Conservation (phyloP, 306 rosid genomes). For the Geum urbanum region DNA sequence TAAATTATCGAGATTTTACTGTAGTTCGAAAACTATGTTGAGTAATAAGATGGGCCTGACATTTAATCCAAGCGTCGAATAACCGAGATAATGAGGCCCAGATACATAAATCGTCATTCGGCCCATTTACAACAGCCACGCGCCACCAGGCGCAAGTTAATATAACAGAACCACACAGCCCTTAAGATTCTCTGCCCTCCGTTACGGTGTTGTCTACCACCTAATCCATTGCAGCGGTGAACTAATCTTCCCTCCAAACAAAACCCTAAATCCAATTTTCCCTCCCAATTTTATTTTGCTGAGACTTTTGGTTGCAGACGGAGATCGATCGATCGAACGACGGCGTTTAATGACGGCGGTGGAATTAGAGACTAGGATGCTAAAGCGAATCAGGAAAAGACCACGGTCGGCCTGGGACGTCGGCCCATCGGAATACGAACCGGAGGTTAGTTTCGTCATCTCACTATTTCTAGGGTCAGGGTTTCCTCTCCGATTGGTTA, state of each 20-base stretch:
- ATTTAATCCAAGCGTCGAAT: too few relatives aligned
- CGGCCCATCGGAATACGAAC: conserved; percentile 49
- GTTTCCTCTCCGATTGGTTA: conserved; percentile 16
- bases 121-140: neutral
- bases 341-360: conserved; percentile 29
- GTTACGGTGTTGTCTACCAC: neutral
- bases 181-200: neutral
- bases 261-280: conserved; percentile 18
- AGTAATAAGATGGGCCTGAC: too few relatives aligned
- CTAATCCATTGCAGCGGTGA: neutral
- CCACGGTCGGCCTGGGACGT: conserved; percentile 83
- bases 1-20: too few relatives aligned
- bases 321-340: neutral
- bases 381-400: conserved; percentile 57
- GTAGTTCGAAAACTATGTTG: too few relatives aligned
- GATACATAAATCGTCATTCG: neutral
- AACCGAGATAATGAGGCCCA: too few relatives aligned
- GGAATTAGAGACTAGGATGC: conserved; percentile 39
- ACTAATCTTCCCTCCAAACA: neutral
- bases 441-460: conserved; percentile 46
- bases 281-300: neutral
- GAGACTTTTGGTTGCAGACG: conserved; percentile 29
- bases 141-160: neutral
- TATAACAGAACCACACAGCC: neutral
- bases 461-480: conserved; percentile 26